These are phyloP conservation scores for Taiozyma sp. DNA, from an alignment of 1,139 yeast genomes.

Conservation along the genomic window DNA sequence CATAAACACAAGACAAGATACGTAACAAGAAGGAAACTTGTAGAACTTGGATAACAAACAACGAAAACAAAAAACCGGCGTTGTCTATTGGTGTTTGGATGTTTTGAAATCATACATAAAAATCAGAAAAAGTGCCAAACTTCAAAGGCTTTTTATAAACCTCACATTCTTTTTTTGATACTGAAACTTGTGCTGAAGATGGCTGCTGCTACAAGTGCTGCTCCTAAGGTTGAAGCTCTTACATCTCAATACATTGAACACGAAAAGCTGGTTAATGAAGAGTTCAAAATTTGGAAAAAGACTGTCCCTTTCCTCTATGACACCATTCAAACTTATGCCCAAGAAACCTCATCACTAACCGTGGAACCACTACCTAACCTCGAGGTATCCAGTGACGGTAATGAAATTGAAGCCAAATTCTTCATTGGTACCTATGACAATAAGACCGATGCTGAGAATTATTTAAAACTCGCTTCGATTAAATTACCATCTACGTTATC, in stretches of 20 bases:
- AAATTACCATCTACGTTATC: constrained; percentile 49
- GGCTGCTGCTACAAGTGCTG: neutral
- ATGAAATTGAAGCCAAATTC: constrained; percentile 37
- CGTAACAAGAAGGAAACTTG: too few relatives aligned
- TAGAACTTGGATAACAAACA: too few relatives aligned
- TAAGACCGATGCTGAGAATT: constrained; percentile 33
- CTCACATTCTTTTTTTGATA: neutral
- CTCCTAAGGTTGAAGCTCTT: neutral
- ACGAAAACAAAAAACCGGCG: neutral
- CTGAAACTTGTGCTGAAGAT: neutral
- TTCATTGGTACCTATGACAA: constrained; percentile 46
- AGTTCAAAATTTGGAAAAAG: constrained; percentile 93
- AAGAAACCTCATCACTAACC: constrained; percentile 29
- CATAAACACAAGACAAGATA: too few relatives aligned
- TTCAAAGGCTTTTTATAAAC: neutral
- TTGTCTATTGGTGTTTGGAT: neutral
- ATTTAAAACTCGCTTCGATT: constrained; percentile 42
- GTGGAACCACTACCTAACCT: constrained; percentile 45
- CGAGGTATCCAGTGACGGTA: constrained; percentile 32
- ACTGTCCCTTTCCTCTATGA: constrained; percentile 88
- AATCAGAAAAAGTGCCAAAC: neutral
- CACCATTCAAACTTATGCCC: constrained; percentile 62
- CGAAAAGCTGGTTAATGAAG: constrained; percentile 46
- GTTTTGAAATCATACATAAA: neutral
- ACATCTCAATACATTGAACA: constrained; percentile 21